Conservation (phyloP, 164 flowering plant species). For the Malania oleifera region DNA sequence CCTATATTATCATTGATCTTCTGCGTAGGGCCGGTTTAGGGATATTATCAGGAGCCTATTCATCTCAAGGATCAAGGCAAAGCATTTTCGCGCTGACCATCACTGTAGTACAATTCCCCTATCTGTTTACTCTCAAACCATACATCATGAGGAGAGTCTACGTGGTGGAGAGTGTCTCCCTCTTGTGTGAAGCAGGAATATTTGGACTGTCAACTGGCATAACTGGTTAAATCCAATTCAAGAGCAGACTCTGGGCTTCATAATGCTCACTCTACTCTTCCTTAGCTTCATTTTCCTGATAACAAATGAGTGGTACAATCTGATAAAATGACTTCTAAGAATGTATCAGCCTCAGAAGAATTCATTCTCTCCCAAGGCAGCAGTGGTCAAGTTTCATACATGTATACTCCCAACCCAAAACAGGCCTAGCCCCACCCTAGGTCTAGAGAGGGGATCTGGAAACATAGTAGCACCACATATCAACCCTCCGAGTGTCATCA, state of each 20-base stretch:
- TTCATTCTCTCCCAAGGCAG: slow-evolving; percentile 44
- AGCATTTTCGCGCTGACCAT: slow-evolving; percentile 32
- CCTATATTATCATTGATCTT: slow-evolving; percentile 49
- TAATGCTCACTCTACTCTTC: slow-evolving; percentile 44
- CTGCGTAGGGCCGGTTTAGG: slow-evolving; percentile 41
- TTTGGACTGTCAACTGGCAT: slow-evolving; percentile 31
- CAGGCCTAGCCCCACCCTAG: slow-evolving; percentile 32
- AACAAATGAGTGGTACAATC: slow-evolving; percentile 50
- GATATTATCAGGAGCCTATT: slow-evolving; percentile 36
- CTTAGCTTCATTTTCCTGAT: slow-evolving; percentile 38
- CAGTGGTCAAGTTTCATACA: slow-evolving; percentile 39
- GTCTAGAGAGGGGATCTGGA: slow-evolving; percentile 26
- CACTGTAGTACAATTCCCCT: slow-evolving; percentile 42
- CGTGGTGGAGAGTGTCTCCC: slow-evolving; percentile 41
- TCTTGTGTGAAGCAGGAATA: slow-evolving; percentile 44
- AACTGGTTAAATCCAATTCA: slow-evolving; percentile 12
- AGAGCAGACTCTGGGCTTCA: slow-evolving; percentile 23
- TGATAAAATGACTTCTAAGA: slow-evolving; percentile 32
- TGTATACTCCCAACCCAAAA: slow-evolving; percentile 27
- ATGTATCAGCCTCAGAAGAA: slow-evolving; percentile 34
- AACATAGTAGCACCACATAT: slow-evolving; percentile 7
- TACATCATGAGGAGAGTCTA: slow-evolving; percentile 46
- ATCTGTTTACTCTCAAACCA: slow-evolving; percentile 40
- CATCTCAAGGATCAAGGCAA: slow-evolving; percentile 21
- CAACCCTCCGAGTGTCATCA: slow-evolving; percentile 31